Percentiles rank a stretch among this genome's conserved stretches.
phyloP scores from a whole-genome alignment of 2,329 filamentous ascomycete genomes.

The Tolypocladium paradoxum region DNA sequence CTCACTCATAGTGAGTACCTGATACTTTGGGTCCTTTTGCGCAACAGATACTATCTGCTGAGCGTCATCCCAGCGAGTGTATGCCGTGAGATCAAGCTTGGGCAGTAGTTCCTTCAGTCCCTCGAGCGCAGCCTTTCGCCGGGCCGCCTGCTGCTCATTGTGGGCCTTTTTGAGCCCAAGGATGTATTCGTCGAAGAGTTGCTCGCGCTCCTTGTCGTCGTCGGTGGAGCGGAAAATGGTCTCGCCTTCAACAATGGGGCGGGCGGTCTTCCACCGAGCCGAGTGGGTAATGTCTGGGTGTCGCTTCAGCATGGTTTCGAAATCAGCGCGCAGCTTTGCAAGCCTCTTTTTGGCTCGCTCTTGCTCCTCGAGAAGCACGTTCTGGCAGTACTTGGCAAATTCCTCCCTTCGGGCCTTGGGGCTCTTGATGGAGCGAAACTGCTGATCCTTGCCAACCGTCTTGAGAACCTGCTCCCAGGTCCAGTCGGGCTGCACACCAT shows the following conservation, averaged over 20 bases:
- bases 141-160: constrained; percentile 60
- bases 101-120: constrained; percentile 70
- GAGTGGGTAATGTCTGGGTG: constrained; percentile 97
- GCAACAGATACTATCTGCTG: constrained; percentile 69
- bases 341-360: constrained; percentile 88
- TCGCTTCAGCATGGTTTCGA: constrained; percentile 88
- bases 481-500: constrained; percentile 83
- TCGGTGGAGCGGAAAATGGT: constrained; percentile 89
- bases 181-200: constrained; percentile 91
- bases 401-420: constrained; percentile 81
- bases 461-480: constrained; percentile 85
- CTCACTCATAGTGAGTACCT: constrained; percentile 76
- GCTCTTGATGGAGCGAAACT: constrained; percentile 88
- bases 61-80: constrained; percentile 89
- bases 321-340: constrained; percentile 84
- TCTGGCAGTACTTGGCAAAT: constrained; percentile 90
- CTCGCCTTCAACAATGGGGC: constrained; percentile 88
- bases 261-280: constrained; percentile 92
- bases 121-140: constrained; percentile 73
- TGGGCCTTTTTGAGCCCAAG: constrained; percentile 72
- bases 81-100: constrained; percentile 75
- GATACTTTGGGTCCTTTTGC: constrained; percentile 74
- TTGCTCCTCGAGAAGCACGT: constrained; percentile 85
- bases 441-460: constrained; percentile 76
- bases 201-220: constrained; percentile 75